Base-by-base conservation (phyloP, 2,329 filamentous ascomycete species). In the Xylaria digitata region DNA sequence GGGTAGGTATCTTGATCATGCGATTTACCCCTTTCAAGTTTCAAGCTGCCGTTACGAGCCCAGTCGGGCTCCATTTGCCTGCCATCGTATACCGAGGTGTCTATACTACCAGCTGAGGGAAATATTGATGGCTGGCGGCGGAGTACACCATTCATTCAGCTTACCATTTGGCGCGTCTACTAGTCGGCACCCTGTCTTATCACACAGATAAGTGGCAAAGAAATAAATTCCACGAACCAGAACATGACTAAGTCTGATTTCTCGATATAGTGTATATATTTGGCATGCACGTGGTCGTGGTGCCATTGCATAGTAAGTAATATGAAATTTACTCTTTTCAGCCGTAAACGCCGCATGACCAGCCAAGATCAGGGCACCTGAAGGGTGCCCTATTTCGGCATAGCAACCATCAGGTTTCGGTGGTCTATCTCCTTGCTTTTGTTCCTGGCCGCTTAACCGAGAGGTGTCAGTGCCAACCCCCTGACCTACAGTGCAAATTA, bases 71-170 rank as follows among this genome's bases (percentile, higher is more conserved):
- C 5, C 42, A 45, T 46, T 3, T n/a, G 49, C 1, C 26, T n/a
- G n/a, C 23, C n/a, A 52, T 19, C 17, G 49, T n/a, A 45, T 45
- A 5, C 26, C 26, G 26, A 26, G 26, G 26, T 26, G 5, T 26
- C 26, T 5, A 26, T 5, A 37, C 6, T 13, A 13, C 45, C 19
- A 23, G 45, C 45, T 48, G 45, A 21, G 45, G 21, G n/a, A 21
- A 48, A 48, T 48, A 48, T 37, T 48, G 45, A 32, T n/a, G 50
- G 21, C n/a, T 48, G 45, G n/a, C 9, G 50, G 21, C n/a, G n/a
- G n/a, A 21, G 26, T 34, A 37, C n/a, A 53, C 34, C 34, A 19
- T 30, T 13, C n/a, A 53, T 53, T 7, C 30, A 53, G 32, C 30
- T 30, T 30, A 3, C 32, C n/a, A 53, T n/a, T 7, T 13, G 15